Evolutionary conservation across 1,284 basidiomycete species (phyloP).

Genomic region (Cerioporus squamosus): DNA sequence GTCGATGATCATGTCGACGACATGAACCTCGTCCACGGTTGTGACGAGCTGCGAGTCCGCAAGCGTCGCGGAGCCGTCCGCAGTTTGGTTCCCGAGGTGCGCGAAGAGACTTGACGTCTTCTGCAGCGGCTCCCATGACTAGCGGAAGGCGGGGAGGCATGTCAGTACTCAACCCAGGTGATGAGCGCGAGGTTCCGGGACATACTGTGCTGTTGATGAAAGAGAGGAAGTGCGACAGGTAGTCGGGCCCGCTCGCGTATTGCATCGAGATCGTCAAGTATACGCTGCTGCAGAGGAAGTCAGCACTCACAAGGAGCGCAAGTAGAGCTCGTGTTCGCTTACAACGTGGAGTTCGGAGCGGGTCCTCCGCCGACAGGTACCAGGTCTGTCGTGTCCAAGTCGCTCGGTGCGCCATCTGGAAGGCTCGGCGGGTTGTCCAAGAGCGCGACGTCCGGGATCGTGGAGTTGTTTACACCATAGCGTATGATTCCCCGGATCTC

Average conservation of each 20-base stretch:
- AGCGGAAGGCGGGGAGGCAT: background rate
- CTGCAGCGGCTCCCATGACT: slow-evolving; percentile 39
- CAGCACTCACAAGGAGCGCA: slow-evolving; percentile 6
- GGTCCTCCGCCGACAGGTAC: slow-evolving; percentile 31
- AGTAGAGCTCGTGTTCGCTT: background rate
- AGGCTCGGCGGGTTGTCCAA: slow-evolving; percentile 24
- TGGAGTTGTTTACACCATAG: slow-evolving; percentile 28
- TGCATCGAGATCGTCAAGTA: slow-evolving; percentile 40
- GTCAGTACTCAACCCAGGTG: too few species aligned
- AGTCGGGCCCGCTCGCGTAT: slow-evolving; percentile 33
- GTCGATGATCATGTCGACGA: slow-evolving; percentile 36
- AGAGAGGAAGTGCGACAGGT: slow-evolving; percentile 37
- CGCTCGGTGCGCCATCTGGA: slow-evolving; percentile 21
- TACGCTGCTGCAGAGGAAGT: slow-evolving; percentile 13
- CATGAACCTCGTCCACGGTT: slow-evolving; percentile 35
- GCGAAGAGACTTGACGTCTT: slow-evolving; percentile 33
- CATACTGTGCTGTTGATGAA: slow-evolving; percentile 44
- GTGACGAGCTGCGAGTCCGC: slow-evolving; percentile 34
- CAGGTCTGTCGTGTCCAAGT: slow-evolving; percentile 29
- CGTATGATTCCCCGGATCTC: slow-evolving; percentile 40
- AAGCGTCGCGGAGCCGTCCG: slow-evolving; percentile 23
- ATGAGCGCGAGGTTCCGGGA: background rate
- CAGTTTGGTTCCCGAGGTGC: slow-evolving; percentile 23
- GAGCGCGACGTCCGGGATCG: slow-evolving; percentile 24
- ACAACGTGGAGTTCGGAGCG: slow-evolving; percentile 28